phyloP scores from a whole-genome alignment of 2,329 filamentous ascomycete species.

The Monosporascus sp. region DNA sequence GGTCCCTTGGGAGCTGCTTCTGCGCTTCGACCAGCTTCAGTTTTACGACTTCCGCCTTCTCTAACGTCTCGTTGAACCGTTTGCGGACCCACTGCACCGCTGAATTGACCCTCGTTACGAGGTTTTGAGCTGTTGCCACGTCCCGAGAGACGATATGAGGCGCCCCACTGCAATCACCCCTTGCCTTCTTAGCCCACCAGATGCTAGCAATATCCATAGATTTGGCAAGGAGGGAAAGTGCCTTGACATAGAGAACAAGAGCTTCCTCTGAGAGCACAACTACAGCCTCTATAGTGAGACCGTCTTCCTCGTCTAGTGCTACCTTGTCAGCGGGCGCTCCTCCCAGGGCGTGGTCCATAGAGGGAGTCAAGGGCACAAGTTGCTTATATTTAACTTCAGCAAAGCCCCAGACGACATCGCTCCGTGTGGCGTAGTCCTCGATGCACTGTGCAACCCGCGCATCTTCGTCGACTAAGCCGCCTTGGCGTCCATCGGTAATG shows the following conservation, averaged over 20 bases:
- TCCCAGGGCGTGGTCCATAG: conserved; percentile 64
- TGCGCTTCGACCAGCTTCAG: conserved; percentile 83
- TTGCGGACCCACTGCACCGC: conserved; percentile 93
- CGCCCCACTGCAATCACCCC: conserved; percentile 50
- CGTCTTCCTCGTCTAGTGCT: conserved; percentile 60
- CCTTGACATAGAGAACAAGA: conserved; percentile 92
- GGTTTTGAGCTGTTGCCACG: conserved; percentile 39
- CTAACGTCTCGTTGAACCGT: conserved; percentile 93
- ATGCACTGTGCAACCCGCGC: conserved; percentile 70
- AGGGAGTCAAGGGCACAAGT: conserved; percentile 82
- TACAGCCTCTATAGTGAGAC: conserved; percentile 78
- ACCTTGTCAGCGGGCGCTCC: conserved; percentile 51
- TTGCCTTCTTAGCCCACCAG: conserved; percentile 82
- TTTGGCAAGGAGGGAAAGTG: conserved; percentile 80
- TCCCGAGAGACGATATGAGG: conserved; percentile 34
- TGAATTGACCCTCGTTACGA: conserved; percentile 73
- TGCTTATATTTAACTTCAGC: conserved; percentile 99
- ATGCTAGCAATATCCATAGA: conserved; percentile 91
- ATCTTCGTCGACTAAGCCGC: conserved; percentile 69
- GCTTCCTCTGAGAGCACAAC: conserved; percentile 90
- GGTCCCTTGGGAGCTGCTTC: conserved; percentile 73
- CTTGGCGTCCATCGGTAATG: conserved; percentile 60
- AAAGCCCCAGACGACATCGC: conserved; percentile 95
- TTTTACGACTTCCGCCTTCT: conserved; percentile 93
- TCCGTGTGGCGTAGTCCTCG: conserved; percentile 86